Evolutionary conservation across 176 grass and related monocot genomes (phyloP).

Genomic region (Triticum timopheevii): DNA sequence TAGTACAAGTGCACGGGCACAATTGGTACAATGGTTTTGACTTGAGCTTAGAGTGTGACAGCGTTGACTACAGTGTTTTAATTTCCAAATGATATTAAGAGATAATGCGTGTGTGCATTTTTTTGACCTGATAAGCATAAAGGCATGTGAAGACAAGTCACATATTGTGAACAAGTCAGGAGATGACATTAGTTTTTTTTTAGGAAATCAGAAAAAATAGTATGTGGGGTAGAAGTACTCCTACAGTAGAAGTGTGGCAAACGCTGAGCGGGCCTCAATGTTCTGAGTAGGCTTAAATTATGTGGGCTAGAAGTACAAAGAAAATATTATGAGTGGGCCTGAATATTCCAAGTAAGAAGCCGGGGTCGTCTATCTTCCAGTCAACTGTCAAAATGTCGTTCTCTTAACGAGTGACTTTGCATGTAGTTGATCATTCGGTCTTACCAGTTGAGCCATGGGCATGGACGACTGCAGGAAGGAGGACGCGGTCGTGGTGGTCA

Average conservation of each 20-base stretch:
- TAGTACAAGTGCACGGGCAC: background rate
- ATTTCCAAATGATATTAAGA: background rate
- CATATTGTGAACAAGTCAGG: background rate
- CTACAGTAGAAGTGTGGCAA: no score
- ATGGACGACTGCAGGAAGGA: conserved; percentile 31
- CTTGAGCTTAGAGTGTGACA: background rate
- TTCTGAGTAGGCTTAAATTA: no score
- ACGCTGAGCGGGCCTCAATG: no score
- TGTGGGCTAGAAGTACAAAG: no score
- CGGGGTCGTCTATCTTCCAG: background rate
- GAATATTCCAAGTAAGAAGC: background rate
- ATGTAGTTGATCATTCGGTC: background rate
- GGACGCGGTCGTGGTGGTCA: background rate
- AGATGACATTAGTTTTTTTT: background rate
- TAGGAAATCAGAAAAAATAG: no score
- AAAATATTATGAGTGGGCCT: background rate
- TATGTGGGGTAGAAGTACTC: no score
- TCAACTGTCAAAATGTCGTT: background rate
- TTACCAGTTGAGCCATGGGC: conserved; percentile 45
- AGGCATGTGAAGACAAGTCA: background rate
- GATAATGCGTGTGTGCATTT: no score
- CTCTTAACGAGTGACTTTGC: background rate
- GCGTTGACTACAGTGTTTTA: background rate
- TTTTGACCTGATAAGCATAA: no score
- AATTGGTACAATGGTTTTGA: background rate